phyloP scores from a whole-genome alignment of 306 rosid species.

The Neltuma alba region DNA sequence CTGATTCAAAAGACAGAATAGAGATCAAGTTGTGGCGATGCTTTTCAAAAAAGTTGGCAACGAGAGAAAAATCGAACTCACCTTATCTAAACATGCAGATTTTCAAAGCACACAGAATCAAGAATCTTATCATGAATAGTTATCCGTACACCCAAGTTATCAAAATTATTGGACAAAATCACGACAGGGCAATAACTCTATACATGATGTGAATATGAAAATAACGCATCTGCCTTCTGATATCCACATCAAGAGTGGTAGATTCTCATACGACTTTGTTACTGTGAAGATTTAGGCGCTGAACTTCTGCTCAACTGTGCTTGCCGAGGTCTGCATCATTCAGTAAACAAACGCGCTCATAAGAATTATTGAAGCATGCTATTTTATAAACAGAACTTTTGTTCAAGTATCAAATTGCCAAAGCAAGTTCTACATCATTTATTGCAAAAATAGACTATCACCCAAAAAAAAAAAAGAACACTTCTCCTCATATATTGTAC shows the following conservation, averaged over 20 bases:
- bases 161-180: slow-evolving; percentile 52
- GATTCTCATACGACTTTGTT: slow-evolving; percentile 40
- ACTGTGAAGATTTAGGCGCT: slow-evolving; percentile 47
- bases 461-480: too few species aligned
- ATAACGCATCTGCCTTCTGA: slow-evolving; percentile 40
- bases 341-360: slow-evolving; percentile 17
- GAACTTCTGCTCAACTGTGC: slow-evolving; percentile 77
- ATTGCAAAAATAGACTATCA: too few species aligned
- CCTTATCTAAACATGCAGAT: slow-evolving; percentile 49
- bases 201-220: slow-evolving; percentile 55
- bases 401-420: background rate
- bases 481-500: too few species aligned
- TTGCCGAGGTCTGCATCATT: slow-evolving; percentile 66
- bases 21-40: slow-evolving; percentile 24
- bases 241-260: slow-evolving; percentile 36
- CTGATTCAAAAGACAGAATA: slow-evolving; percentile 36
- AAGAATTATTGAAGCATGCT: background rate
- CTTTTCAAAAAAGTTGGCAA: slow-evolving; percentile 16
- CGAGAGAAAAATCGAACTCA: slow-evolving; percentile 33
- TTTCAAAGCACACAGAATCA: slow-evolving; percentile 45
- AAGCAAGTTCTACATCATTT: background rate
- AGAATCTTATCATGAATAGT: slow-evolving; percentile 41
- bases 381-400: background rate
- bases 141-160: slow-evolving; percentile 50
- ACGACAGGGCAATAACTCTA: slow-evolving; percentile 65